Evolutionary conservation across 495 filamentous ascomycete species (phyloP), one percentile per base, ranked within the genome.

Genomic region (Recurvomyces mirabilis): DNA sequence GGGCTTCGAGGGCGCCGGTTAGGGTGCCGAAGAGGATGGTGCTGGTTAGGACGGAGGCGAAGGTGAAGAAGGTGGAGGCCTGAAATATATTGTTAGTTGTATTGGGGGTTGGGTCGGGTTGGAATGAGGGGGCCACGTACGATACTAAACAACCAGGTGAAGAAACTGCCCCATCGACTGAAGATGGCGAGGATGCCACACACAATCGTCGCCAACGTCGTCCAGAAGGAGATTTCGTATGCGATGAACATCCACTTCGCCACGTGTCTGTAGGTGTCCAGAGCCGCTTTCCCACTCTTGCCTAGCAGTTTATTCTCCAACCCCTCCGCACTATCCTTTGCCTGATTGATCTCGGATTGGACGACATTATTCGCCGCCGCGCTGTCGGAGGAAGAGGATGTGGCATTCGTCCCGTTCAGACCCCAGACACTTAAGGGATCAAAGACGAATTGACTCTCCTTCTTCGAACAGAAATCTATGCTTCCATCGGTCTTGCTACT

Each of bases 211-310:
- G 79, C 65, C 46, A 77, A 61, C 12, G 84, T 85, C 46, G 79
- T 69, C 55, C 78, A 66, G 59, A 87, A 77, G 26, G 81, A 83
- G 46, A 89, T 53, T 4, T 73, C 44, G 54, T 81, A 85, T 44
- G 77, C 75, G 46, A 78, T 68, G 57, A 84, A 81, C 67, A 88
- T 87, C 82, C 83, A 93, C 60, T 80, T 82, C 28, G 75, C 71
- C 29, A 86, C 78, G 26, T 68, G 71, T 56, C 71, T 68, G 65
- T 93, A 94, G 11, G 74, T 66, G 24, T 79, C 73, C 49, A 94
- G 58, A 18, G 74, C 71, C 39, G 82, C 73, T 15, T 72, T 56
- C 1, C 31, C 45, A 9, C 19, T 33, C 21, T 53, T 40, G 23
- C 45, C 50, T 38, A 94, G 59, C 15, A 75, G 68, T 34, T 74